These are phyloP conservation scores for Santalum album DNA, from an alignment of 164 flowering plant genomes.

Conservation along the genomic window DNA sequence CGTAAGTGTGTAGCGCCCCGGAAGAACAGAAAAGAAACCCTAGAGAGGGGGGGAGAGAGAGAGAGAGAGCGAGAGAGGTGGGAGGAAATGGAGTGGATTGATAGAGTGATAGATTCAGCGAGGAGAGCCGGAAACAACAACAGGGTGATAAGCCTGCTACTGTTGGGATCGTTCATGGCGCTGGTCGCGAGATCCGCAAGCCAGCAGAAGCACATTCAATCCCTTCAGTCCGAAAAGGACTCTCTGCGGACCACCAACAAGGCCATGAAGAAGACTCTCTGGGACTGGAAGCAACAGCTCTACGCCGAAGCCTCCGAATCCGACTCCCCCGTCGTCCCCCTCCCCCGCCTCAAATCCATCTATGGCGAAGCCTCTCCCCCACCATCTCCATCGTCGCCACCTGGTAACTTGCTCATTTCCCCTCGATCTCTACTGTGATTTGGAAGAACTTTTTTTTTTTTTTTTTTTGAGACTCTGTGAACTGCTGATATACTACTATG, in stretches of 20 bases:
- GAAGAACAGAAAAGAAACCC: too few relatives aligned
- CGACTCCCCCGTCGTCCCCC: constrained; percentile 31
- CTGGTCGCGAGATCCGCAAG: constrained; percentile 39
- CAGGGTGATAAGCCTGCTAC: constrained; percentile 29
- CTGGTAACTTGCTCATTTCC: background rate
- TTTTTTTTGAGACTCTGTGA: too few relatives aligned
- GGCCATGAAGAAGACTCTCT: constrained; percentile 44
- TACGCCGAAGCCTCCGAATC: constrained; percentile 39
- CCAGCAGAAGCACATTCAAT: constrained; percentile 47
- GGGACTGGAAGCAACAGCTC: constrained; percentile 84
- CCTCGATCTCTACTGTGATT: too few relatives aligned
- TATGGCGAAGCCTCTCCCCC: constrained; percentile 40
- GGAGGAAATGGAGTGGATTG: constrained; percentile 32
- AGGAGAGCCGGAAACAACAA: constrained; percentile 35
- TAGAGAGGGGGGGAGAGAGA: too few relatives aligned
- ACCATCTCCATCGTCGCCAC: constrained; percentile 3
- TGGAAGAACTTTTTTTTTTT: too few relatives aligned
- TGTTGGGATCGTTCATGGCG: constrained; percentile 29
- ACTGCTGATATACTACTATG: too few relatives aligned
- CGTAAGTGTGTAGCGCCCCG: too few relatives aligned
- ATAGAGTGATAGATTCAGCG: constrained; percentile 13
- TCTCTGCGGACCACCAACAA: constrained; percentile 51
- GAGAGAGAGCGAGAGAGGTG: too few relatives aligned
- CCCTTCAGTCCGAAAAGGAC: constrained; percentile 50
- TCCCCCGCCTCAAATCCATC: constrained; percentile 42